phyloP scores from a whole-genome alignment of 129 eudicot species.

The Centaurea solstitialis region DNA sequence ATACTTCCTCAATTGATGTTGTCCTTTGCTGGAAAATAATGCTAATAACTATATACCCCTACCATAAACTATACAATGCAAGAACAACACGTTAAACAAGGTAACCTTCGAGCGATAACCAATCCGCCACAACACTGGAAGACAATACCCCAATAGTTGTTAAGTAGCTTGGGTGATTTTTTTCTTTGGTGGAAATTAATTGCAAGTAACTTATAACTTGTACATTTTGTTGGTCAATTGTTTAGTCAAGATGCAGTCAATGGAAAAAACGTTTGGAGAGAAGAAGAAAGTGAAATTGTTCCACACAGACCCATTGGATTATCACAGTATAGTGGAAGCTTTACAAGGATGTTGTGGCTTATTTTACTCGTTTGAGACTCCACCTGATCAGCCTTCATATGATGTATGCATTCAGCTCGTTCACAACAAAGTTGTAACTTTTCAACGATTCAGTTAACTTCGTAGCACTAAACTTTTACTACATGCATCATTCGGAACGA shows the following conservation, averaged over 20 bases:
- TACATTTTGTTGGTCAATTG: background rate
- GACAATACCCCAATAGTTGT: no score
- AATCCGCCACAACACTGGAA: no score
- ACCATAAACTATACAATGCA: no score
- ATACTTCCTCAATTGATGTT: no score
- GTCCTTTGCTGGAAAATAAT: no score
- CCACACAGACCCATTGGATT: slow-evolving; percentile 72
- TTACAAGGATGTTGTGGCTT: slow-evolving; percentile 78
- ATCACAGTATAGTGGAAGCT: slow-evolving; percentile 78
- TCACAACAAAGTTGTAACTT: no score
- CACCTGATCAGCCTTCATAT: slow-evolving; percentile 62
- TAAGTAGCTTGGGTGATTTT: no score
- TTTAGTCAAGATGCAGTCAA: slow-evolving; percentile 50
- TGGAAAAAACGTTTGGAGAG: slow-evolving; percentile 23
- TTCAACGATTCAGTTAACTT: background rate
- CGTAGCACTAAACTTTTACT: background rate
- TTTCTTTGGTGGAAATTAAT: background rate
- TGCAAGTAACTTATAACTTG: background rate
- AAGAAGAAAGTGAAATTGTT: slow-evolving; percentile 48
- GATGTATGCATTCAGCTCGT: slow-evolving; percentile 44
- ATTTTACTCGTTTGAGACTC: slow-evolving; percentile 83
- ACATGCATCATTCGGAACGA: background rate
- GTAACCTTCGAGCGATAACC: no score
- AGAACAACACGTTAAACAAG: no score
- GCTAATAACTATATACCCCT: no score